These are phyloP conservation scores for Wickerhamomyces alni DNA, from an alignment of 805 yeast genomes.

Conservation along the genomic window DNA sequence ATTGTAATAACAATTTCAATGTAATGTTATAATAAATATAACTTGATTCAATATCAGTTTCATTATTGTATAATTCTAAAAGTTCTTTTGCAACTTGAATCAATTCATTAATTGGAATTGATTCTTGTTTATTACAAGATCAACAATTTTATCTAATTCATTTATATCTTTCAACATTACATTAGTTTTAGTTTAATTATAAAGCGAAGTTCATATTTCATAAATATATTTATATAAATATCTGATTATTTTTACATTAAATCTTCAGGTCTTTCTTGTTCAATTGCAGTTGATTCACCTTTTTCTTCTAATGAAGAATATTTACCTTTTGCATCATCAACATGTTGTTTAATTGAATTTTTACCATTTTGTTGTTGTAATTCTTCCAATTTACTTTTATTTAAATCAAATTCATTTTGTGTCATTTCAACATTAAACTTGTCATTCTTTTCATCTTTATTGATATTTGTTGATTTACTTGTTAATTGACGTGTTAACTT, in stretches of 20 bases:
- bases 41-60: background rate
- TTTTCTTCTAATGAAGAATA: conserved; percentile 13
- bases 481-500: background rate
- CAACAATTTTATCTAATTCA: background rate
- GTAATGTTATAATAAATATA: background rate
- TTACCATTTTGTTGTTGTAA: conserved; percentile 6
- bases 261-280: conserved; percentile 22
- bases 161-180: too few species aligned
- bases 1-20: background rate
- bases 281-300: conserved; percentile 16
- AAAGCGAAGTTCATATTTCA: too few species aligned
- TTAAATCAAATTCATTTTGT: conserved; percentile 7
- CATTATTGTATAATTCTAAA: background rate
- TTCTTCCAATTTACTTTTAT: conserved; percentile 7
- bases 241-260: too few species aligned
- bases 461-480: too few species aligned
- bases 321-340: conserved; percentile 11
- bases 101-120: background rate
- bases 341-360: conserved; percentile 4
- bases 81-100: background rate
- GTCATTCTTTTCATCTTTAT: too few species aligned
- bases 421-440: conserved; percentile 12
- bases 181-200: too few species aligned
- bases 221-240: too few species aligned
- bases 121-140: too few species aligned